Evolutionary conservation across 1,284 basidiomycete genomes (phyloP), one percentile per base, ranked within the genome.

Genomic region (Tilletia horrida): DNA sequence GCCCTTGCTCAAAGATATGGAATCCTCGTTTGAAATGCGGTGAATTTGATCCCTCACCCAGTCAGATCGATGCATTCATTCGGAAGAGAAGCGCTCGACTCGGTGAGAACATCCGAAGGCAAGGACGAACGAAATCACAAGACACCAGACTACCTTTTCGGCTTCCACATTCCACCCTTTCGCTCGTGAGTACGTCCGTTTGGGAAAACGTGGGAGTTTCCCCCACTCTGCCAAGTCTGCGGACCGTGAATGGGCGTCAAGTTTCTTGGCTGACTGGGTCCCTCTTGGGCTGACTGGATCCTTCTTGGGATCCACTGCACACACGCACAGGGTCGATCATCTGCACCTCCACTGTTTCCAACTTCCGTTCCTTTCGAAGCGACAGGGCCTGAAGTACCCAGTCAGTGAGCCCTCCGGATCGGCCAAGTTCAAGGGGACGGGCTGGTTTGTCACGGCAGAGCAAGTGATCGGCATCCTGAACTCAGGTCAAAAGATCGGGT

Each of bases 341-440:
- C 83, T 93, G 16, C 91, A 93, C 78, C 82, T 93, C 47, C 91
- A 93, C 80, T 87, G 89, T 23, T 88, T 91, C 55, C 87, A 84
- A 4, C 82, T 91, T 43, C 90, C 90, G 0, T 90, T 89, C 81
- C 85, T 82, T 8, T 85, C 86, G 0, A 63, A 78, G 0, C 70
- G 83, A 3, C 81, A 81, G 8, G 76, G 80, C n/a, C 70, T 86
- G 44, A 88, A 89, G 76, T 93, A 91, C 76, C 87, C 86, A 0
- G 80, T 89, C 18, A 65, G 71, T 23, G 2, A 73, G 14, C 71
- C 74, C 3, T 61, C 69, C 4, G 65, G 43, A 45, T 35, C 65
- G 18, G 69, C 78, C 11, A 82, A 85, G 63, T 77, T 83, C 63
- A 93, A 93, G 79, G 89, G 89, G 0, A 85, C 88, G 74, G 86